These are phyloP conservation scores for Saturnispora ahearnii DNA, from an alignment of 805 yeast species.

Conservation along the genomic window DNA sequence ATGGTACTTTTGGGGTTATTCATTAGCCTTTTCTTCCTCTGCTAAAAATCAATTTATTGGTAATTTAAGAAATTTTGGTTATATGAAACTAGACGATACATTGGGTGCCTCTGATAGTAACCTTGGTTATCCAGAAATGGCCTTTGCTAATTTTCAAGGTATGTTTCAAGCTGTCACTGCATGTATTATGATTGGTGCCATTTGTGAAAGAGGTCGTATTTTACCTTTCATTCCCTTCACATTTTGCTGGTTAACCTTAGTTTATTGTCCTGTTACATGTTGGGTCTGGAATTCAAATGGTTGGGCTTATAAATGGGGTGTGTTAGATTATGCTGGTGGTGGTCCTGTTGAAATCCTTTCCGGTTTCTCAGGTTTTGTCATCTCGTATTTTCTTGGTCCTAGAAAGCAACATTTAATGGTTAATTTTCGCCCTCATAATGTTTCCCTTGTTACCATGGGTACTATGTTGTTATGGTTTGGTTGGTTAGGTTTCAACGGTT, in stretches of 20 bases:
- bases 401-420: conserved; percentile 68
- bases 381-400: conserved; percentile 71
- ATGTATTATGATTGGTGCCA: conserved; percentile 86
- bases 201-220: conserved; percentile 88
- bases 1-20: conserved; percentile 99
- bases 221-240: conserved; percentile 75
- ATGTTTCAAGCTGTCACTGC: conserved; percentile 88
- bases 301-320: conserved; percentile 92
- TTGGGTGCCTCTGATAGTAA: background rate
- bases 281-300: conserved; percentile 95
- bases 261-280: conserved; percentile 88
- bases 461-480: conserved; percentile 86
- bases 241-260: conserved; percentile 84
- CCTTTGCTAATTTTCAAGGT: conserved; percentile 80
- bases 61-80: conserved; percentile 73
- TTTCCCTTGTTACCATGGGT: conserved; percentile 82
- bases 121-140: conserved; percentile 54
- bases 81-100: conserved; percentile 53
- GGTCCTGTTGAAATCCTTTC: conserved; percentile 93
- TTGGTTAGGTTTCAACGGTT: conserved; percentile 94
- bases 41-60: conserved; percentile 86
- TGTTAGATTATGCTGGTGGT: conserved; percentile 94
- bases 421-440: conserved; percentile 92
- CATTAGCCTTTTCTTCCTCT: conserved; percentile 74
- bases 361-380: conserved; percentile 86